These are phyloP conservation scores for Sordariomycetes sp. DNA, from an alignment of 2,329 filamentous ascomycete species.

Conservation along the genomic window DNA sequence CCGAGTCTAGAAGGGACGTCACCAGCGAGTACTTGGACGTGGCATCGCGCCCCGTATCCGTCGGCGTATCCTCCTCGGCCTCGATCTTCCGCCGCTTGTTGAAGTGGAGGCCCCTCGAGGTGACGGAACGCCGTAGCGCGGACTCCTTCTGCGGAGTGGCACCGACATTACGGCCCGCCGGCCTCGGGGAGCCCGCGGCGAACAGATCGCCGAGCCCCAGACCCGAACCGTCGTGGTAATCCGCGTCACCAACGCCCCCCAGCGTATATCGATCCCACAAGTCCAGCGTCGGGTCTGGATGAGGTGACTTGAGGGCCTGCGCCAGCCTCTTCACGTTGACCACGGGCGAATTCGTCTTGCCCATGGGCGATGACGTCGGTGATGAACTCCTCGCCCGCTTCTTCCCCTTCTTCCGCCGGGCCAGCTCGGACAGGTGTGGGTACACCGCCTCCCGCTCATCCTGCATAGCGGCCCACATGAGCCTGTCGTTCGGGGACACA, in stretches of 20 bases:
- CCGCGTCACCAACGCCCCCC: constrained; percentile 28
- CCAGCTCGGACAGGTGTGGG: constrained; percentile 7
- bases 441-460: constrained; percentile 3
- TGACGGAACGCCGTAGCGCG: constrained; percentile 50
- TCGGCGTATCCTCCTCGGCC: constrained; percentile 22
- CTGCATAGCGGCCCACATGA: constrained; percentile 5
- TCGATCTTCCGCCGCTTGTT: constrained; percentile 58
- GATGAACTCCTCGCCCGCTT: constrained; percentile 70
- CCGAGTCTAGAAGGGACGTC: constrained; percentile 56
- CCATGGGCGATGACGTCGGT: constrained; percentile 53
- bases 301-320: constrained; percentile 51
- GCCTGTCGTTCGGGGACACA: constrained; percentile 9
- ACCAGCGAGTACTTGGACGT: constrained; percentile 45
- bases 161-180: constrained; percentile 4
- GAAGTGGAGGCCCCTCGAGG: constrained; percentile 55
- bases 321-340: constrained; percentile 50
- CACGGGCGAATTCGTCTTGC: constrained; percentile 30
- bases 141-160: constrained; percentile 9
- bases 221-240: constrained; percentile 35
- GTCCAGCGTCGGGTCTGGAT: constrained; percentile 62
- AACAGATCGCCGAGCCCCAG: constrained; percentile 54
- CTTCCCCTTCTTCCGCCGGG: constrained; percentile 10
- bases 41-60: constrained; percentile 20
- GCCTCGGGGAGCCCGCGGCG: constrained; percentile 60
- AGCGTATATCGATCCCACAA: constrained; percentile 68